These are phyloP conservation scores for Cercospora sp. DNA, from an alignment of 2,329 filamentous ascomycete species.

Conservation along the genomic window DNA sequence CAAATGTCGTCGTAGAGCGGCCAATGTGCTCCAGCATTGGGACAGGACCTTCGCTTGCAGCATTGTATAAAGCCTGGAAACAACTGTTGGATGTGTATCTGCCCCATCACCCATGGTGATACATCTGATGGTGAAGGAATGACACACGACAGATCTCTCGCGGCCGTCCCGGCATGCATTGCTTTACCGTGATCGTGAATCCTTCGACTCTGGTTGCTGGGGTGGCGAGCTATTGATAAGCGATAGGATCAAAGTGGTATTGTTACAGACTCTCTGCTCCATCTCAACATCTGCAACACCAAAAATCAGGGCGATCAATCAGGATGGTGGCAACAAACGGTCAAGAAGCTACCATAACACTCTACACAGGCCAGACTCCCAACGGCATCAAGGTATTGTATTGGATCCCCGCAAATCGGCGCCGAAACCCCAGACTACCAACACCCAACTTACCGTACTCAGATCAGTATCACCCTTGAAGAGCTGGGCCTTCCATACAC, in stretches of 20 bases:
- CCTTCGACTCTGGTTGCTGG: background rate
- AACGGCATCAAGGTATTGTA: conserved; percentile 71
- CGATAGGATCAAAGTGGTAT: background rate
- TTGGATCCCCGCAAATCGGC: background rate
- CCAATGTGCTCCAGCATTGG: background rate
- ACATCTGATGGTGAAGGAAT: background rate
- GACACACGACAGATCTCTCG: background rate
- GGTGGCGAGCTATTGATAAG: background rate
- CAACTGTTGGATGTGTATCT: background rate
- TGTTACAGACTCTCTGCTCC: background rate
- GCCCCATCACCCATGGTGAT: background rate
- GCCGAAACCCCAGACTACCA: background rate
- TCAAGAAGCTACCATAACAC: conserved; percentile 56
- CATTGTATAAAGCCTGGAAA: background rate
- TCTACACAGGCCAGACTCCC: conserved; percentile 79
- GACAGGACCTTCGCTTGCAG: background rate
- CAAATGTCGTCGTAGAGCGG: background rate
- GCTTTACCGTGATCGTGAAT: background rate
- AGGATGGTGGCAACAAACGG: background rate
- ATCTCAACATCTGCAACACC: background rate
- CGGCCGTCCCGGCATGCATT: background rate
- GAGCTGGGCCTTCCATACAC: conserved; percentile 73
- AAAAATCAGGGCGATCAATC: background rate
- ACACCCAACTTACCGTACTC: background rate
- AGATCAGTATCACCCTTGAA: conserved; percentile 75